These are phyloP conservation scores for Volvox reticuliferus DNA, from an alignment of 139 green algal genomes.

Conservation along the genomic window DNA sequence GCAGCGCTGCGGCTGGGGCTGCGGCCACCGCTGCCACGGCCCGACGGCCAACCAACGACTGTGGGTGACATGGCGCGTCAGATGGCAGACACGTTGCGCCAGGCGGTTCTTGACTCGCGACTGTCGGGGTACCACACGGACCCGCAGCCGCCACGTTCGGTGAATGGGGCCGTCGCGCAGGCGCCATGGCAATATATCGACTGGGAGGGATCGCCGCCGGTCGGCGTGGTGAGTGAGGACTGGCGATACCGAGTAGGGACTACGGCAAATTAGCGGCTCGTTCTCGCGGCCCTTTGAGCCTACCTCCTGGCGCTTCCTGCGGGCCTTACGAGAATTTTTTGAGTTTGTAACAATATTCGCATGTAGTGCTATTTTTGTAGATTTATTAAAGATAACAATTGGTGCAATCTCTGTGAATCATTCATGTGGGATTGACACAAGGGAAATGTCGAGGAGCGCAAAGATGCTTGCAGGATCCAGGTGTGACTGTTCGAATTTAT, in stretches of 20 bases:
- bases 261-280: no score
- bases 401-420: no score
- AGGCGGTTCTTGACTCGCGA: neutral
- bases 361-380: no score
- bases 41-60: neutral
- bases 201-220: neutral
- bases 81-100: neutral
- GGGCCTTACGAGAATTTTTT: no score
- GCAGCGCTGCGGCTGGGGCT: neutral
- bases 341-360: no score
- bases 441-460: no score
- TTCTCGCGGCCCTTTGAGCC: no score
- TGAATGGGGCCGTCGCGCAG: neutral
- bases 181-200: neutral
- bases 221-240: slow-evolving; percentile 1
- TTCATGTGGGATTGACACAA: no score
- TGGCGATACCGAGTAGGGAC: neutral
- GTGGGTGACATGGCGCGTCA: neutral
- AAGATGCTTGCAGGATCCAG: no score
- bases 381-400: no score
- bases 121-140: neutral
- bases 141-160: neutral
- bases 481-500: no score
- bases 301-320: no score
- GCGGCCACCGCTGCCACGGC: neutral